Conservation (phyloP, 2,329 filamentous ascomycete species). For the Botrytis sinoallii region DNA sequence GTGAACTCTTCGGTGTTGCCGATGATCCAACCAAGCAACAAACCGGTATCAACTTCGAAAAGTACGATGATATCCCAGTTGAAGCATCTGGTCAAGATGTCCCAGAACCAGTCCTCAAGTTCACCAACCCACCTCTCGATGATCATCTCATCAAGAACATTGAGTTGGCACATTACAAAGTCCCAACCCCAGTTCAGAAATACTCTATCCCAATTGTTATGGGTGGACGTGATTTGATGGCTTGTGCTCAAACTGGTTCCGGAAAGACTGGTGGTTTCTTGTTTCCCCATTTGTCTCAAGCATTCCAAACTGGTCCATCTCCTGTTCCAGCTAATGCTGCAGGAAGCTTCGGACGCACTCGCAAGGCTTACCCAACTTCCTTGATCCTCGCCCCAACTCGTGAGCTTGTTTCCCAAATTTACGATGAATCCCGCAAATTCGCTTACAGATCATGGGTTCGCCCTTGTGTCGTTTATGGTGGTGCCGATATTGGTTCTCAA, state of each 20-base stretch:
- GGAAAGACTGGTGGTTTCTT: constrained; percentile 99
- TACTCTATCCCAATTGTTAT: constrained; percentile 99
- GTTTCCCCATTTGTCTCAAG: constrained; percentile 98
- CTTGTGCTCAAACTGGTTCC: constrained; percentile 98
- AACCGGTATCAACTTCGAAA: constrained; percentile 99
- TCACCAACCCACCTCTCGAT: constrained; percentile 93
- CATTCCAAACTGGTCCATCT: constrained; percentile 85
- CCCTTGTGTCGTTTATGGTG: constrained; percentile 97
- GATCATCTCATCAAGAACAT: constrained; percentile 93
- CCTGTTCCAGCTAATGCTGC: constrained; percentile 59
- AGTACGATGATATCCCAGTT: constrained; percentile 99
- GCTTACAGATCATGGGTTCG: constrained; percentile 98
- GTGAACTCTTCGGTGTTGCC: constrained; percentile 86
- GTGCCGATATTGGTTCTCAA: constrained; percentile 97
- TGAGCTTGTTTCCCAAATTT: constrained; percentile 98
- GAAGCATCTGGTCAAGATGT: constrained; percentile 93
- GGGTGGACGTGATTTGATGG: constrained; percentile 97
- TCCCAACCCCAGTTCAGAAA: constrained; percentile 96
- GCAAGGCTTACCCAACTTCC: constrained; percentile 96
- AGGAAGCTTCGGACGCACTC: constrained; percentile 82
- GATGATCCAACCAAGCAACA: constrained; percentile 95
- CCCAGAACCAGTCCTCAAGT: constrained; percentile 83
- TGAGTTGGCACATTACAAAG: constrained; percentile 87
- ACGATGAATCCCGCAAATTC: constrained; percentile 96
- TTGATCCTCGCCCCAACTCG: constrained; percentile 94